phyloP scores from a whole-genome alignment of 495 filamentous ascomycete species.

The Friedmanniomyces endolithicus region DNA sequence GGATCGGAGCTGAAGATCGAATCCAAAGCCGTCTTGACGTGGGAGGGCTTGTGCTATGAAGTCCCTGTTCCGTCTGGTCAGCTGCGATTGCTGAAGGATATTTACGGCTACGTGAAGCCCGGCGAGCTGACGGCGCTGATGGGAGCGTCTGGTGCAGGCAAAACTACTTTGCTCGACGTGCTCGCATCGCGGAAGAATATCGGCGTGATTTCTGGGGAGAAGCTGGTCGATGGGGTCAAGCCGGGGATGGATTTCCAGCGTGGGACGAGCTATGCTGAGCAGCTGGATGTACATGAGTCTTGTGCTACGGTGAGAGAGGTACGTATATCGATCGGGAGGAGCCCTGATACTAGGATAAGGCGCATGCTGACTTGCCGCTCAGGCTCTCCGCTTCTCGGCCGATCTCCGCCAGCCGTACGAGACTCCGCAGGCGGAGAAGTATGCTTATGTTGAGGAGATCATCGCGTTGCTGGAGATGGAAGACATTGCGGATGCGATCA shows the following conservation, averaged over 20 bases:
- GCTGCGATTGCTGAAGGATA: conserved; percentile 53
- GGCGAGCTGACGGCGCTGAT: conserved; percentile 70
- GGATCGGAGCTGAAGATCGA: conserved; percentile 49
- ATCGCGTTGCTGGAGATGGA: conserved; percentile 72
- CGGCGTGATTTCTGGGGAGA: conserved; percentile 61
- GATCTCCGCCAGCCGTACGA: conserved; percentile 65
- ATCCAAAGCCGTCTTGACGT: conserved; percentile 44
- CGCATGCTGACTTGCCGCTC: conserved; percentile 26
- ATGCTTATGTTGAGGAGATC: conserved; percentile 72
- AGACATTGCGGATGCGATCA: conserved; percentile 28
- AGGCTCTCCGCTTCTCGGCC: conserved; percentile 69
- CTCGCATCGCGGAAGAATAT: conserved; percentile 65
- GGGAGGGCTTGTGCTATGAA: conserved; percentile 47
- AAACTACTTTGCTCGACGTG: conserved; percentile 72
- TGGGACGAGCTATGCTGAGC: conserved; percentile 69
- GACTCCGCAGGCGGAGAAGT: conserved; percentile 57
- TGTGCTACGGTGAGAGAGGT: conserved; percentile 59
- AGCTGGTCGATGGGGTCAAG: conserved; percentile 57
- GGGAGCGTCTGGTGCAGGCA: conserved; percentile 78
- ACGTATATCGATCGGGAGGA: background rate
- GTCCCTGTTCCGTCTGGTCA: conserved; percentile 59
- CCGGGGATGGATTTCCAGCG: conserved; percentile 64
- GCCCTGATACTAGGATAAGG: background rate
- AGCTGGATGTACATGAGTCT: conserved; percentile 68
- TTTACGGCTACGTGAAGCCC: conserved; percentile 69